phyloP scores from a whole-genome alignment of 2,329 filamentous ascomycete species.

The Botryotinia calthae region DNA sequence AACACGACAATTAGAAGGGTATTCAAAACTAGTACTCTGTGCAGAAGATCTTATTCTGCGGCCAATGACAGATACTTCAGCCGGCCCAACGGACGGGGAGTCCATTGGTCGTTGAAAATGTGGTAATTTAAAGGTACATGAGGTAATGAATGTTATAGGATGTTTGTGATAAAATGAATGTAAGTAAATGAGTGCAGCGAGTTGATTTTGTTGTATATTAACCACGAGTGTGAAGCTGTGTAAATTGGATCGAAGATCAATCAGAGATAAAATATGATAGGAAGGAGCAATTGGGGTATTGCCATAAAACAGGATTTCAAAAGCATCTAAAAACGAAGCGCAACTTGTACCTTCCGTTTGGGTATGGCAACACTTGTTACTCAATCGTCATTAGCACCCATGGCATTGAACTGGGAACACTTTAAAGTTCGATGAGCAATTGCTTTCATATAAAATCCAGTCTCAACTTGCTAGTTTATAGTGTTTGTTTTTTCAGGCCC shows the following conservation, averaged over 20 bases:
- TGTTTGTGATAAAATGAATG: conserved; percentile 17
- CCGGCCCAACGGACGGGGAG: conserved; percentile 23
- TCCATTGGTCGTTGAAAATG: conserved; percentile 27
- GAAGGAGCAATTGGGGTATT: conserved; percentile 3
- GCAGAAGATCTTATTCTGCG: conserved; percentile 29
- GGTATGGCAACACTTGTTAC: neutral
- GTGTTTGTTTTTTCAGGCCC: no score
- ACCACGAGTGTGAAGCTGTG: conserved; percentile 6
- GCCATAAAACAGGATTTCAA: neutral
- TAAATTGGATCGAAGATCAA: neutral
- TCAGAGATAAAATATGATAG: neutral
- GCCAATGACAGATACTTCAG: conserved; percentile 19
- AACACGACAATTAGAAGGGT: conserved; percentile 27
- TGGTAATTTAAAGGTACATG: conserved; percentile 8
- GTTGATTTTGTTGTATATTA: neutral
- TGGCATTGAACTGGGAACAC: neutral
- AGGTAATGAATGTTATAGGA: conserved; percentile 17
- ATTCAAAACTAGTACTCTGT: conserved; percentile 30
- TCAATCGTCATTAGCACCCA: neutral
- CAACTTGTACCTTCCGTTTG: conserved; percentile 7
- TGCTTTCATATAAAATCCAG: neutral
- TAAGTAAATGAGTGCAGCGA: conserved; percentile 23
- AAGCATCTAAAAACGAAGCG: neutral
- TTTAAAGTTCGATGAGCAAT: neutral
- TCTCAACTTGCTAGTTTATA: neutral